Conservation (phyloP, 177 flowering plant genomes). For the Vitis hybrid region DNA sequence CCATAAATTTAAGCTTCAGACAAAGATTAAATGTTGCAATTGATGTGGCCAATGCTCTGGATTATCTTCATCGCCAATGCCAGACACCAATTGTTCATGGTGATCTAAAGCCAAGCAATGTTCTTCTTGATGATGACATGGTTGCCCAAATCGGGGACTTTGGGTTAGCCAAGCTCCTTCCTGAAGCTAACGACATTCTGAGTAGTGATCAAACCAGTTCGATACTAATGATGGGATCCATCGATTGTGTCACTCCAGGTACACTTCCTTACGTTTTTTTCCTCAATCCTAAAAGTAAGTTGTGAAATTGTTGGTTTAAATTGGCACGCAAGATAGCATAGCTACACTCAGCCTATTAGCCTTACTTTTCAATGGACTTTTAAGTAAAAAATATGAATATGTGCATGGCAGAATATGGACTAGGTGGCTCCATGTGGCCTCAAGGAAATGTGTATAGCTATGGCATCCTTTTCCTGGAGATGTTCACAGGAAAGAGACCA, state of each 20-base stretch:
- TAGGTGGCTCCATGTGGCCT: background rate
- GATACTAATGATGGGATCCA: background rate
- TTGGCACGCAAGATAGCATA: no score
- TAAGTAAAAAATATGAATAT: background rate
- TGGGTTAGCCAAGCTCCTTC: conserved; percentile 15
- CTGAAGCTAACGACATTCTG: background rate
- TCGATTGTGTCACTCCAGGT: conserved; percentile 14
- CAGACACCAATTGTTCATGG: conserved; percentile 17
- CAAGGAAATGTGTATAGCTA: conserved; percentile 21
- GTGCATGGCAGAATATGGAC: conserved; percentile 16
- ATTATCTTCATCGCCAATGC: conserved; percentile 20
- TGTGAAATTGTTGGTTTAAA: background rate
- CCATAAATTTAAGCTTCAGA: conserved; percentile 5
- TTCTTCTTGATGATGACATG: conserved; percentile 17
- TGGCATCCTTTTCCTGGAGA: conserved; percentile 22
- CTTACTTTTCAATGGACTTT: background rate
- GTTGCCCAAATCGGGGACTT: conserved; percentile 19
- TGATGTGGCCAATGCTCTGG: conserved; percentile 18
- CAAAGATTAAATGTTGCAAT: conserved; percentile 20
- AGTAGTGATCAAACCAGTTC: background rate
- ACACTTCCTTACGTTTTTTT: background rate
- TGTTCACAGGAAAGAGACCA: conserved; percentile 23
- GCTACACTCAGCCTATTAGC: no score
- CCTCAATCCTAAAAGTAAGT: no score
- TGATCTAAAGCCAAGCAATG: conserved; percentile 23